Percentiles rank a stretch among this genome's conserved stretches.
Conservation (phyloP, 768 basidiomycete genomes). For the Serendipita vermifera region DNA sequence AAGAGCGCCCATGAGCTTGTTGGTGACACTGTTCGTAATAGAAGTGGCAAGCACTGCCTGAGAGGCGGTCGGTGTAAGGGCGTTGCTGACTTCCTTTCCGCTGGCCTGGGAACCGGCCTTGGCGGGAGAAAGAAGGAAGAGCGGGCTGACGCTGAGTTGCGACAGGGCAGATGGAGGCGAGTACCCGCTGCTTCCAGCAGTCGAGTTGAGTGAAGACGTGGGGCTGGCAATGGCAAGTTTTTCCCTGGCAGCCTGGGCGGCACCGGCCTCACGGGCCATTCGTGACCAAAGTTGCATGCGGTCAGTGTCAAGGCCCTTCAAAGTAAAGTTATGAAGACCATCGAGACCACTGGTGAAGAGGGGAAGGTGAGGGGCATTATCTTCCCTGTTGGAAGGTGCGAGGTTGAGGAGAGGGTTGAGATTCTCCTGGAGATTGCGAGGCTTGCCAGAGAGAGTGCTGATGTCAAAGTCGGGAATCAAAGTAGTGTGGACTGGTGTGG, state of each 20-base stretch:
- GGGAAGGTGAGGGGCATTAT: conserved; percentile 25
- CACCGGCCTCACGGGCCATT: conserved; percentile 60
- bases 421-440: conserved; percentile 47
- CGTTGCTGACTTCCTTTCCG: conserved; percentile 4
- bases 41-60: conserved; percentile 55
- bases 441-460: conserved; percentile 22
- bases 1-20: conserved; percentile 61
- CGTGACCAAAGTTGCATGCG: conserved; percentile 89
- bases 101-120: too few relatives aligned
- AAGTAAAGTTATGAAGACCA: conserved; percentile 72
- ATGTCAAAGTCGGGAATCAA: conserved; percentile 57
- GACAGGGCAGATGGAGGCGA: conserved; percentile 7
- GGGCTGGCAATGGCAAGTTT: conserved; percentile 13
- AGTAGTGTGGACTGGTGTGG: conserved; percentile 75
- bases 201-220: background rate
- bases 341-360: conserved; percentile 44
- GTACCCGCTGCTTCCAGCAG: background rate
- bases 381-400: conserved; percentile 21
- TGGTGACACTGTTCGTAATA: conserved; percentile 62
- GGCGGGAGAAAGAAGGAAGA: background rate
- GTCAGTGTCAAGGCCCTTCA: conserved; percentile 75
- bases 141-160: background rate
- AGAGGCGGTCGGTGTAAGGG: conserved; percentile 20
- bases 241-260: conserved; percentile 15
- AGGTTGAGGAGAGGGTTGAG: conserved; percentile 61